phyloP scores from a whole-genome alignment of 2,329 filamentous ascomycete species.

The Geosmithia flava region DNA sequence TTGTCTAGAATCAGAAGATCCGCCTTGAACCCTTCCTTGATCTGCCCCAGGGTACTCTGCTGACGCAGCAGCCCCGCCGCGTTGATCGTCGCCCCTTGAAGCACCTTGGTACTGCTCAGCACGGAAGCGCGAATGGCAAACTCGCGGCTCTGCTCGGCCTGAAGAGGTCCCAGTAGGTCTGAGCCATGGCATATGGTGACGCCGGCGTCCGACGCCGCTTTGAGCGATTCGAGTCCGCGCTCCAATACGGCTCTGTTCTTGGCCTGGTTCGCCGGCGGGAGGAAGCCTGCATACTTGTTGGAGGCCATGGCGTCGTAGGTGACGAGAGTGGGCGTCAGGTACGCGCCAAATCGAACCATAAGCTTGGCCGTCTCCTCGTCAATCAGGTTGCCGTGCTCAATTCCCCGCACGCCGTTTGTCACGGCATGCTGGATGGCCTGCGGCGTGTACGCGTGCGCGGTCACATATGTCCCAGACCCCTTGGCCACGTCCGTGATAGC shows the following conservation, averaged over 20 bases:
- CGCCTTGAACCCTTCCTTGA: slow-evolving; percentile 22
- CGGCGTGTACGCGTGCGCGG: slow-evolving; percentile 45
- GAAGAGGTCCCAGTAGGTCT: slow-evolving; percentile 17
- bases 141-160: slow-evolving; percentile 17
- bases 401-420: slow-evolving; percentile 39
- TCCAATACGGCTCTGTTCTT: slow-evolving; percentile 39
- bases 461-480: slow-evolving; percentile 38
- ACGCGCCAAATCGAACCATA: slow-evolving; percentile 35
- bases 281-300: slow-evolving; percentile 36
- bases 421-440: slow-evolving; percentile 40
- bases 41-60: slow-evolving; percentile 31
- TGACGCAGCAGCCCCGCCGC: slow-evolving; percentile 34
- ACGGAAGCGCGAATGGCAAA: slow-evolving; percentile 15
- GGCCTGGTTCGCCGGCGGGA: slow-evolving; percentile 26
- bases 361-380: slow-evolving; percentile 28
- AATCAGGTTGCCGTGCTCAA: slow-evolving; percentile 33
- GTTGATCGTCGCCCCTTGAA: slow-evolving; percentile 26
- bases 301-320: slow-evolving; percentile 22
- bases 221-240: slow-evolving; percentile 30
- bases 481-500: slow-evolving; percentile 38
- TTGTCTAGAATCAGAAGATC: slow-evolving; percentile 38
- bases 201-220: slow-evolving; percentile 35
- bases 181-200: slow-evolving; percentile 44
- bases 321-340: slow-evolving; percentile 40
- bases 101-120: slow-evolving; percentile 10